These are phyloP conservation scores for Cladosporium austrohemisphaericum DNA, from an alignment of 2,329 filamentous ascomycete genomes.

Conservation along the genomic window DNA sequence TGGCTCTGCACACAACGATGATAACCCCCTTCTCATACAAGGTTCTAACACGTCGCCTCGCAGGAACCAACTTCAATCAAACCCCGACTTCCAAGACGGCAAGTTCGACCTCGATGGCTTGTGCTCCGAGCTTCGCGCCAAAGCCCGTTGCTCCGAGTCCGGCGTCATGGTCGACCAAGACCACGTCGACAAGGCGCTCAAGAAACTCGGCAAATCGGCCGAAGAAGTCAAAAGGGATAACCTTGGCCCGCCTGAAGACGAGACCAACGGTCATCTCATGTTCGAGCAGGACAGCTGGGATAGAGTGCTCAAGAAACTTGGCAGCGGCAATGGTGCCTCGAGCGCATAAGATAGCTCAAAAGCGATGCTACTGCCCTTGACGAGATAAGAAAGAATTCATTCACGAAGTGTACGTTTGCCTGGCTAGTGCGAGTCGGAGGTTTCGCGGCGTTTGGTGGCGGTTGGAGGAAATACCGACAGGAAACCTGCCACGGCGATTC, in stretches of 20 bases:
- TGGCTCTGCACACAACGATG: conserved; percentile 35
- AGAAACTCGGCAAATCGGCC: conserved; percentile 39
- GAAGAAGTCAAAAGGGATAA: conserved; percentile 14
- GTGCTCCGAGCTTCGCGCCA: conserved; percentile 88
- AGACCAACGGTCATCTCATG: conserved; percentile 19
- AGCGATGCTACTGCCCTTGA: not conserved
- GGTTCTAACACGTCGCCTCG: conserved; percentile 42
- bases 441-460: no score
- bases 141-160: conserved; percentile 89
- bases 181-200: conserved; percentile 69
- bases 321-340: conserved; percentile 4
- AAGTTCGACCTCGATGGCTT: conserved; percentile 92
- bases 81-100: conserved; percentile 81
- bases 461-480: no score
- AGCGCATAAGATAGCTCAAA: no score
- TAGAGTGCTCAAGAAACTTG: conserved; percentile 24
- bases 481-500: no score
- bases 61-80: conserved; percentile 87
- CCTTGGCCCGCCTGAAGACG: not conserved
- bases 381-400: not conserved
- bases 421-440: no score
- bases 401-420: conserved; percentile 4
- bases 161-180: conserved; percentile 85
- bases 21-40: not conserved
- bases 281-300: conserved; percentile 30